Base-by-base conservation (phyloP, 2,329 filamentous ascomycete species). In the Colletotrichum lentis region DNA sequence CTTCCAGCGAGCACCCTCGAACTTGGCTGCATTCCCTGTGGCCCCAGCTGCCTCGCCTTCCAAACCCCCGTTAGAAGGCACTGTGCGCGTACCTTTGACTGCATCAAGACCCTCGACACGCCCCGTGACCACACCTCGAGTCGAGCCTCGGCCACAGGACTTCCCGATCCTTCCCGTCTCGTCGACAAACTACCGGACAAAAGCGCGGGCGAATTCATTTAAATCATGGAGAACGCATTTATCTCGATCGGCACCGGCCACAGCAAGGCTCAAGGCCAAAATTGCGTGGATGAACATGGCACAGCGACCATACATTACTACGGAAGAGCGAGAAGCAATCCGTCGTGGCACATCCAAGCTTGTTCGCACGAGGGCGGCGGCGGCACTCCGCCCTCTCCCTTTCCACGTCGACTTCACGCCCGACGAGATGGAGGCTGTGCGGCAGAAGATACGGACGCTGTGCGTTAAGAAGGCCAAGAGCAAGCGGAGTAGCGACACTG, bases 321-420 rank as follows among this genome's bases (percentile, higher is more conserved):
- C 67, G 0, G 62, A 65, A 3, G 62, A 71, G n/a, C 72, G 73
- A 39, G 35, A 67, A 1, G 67, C 55, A 0, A 64, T 77, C 0
- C 3, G 73, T 8, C 68, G 56, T 1, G 71, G 72, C 3, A 62
- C 69, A 7, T 68, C 69, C 4, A 60, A 63, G 20, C 53, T 73
- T 5, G 43, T 72, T 70, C 16, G 50, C 57, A n/a, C 35, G 52
- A 6, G 18, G 24, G 12, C 56, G 50, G 3, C 67, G 72, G 18
- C 35, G 37, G 5, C 72, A 72, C 2, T 37, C 53, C 1, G 18
- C 24, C 39, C 53, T n/a, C 3, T 69, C 2, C 69, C 73, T 0
- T 77, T 83, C 20, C 84, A 86, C 68, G 81, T 84, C 7, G 84
- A 85, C 71, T 85, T 86, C 49, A 76, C 76, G 0, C 50, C 68